These are phyloP conservation scores for Theileria annulata DNA, from an alignment of 169 alveolate genomes.

Conservation along the genomic window DNA sequence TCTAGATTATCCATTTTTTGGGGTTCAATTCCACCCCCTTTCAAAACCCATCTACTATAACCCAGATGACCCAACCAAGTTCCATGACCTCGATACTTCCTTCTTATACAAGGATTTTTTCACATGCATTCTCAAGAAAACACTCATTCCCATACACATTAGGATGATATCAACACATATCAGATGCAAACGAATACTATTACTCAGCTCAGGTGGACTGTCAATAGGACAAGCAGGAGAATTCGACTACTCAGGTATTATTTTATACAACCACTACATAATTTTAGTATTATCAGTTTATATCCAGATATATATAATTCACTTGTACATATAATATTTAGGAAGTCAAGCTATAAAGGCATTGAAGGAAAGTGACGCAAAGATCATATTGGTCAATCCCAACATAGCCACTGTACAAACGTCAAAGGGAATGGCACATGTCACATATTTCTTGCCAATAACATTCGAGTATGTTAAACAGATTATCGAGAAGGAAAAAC, in stretches of 20 bases:
- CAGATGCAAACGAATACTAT: conserved; percentile 68
- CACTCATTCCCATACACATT: conserved; percentile 72
- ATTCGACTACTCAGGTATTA: conserved; percentile 79
- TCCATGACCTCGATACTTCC: conserved; percentile 71
- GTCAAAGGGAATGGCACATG: conserved; percentile 78
- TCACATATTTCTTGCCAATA: conserved; percentile 85
- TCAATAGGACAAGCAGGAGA: conserved; percentile 91
- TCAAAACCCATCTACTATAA: not conserved
- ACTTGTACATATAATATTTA: not conserved
- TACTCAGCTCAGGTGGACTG: conserved; percentile 82
- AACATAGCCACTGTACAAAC: conserved; percentile 90
- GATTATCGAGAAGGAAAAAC: conserved; percentile 81
- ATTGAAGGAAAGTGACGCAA: conserved; percentile 81
- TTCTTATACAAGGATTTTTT: conserved; percentile 80
- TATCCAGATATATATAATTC: no score
- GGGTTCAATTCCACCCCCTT: conserved; percentile 86
- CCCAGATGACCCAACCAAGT: conserved; percentile 80
- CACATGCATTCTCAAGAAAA: conserved; percentile 56
- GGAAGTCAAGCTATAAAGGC: conserved; percentile 88
- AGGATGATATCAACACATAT: conserved; percentile 68
- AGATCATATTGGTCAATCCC: conserved; percentile 85
- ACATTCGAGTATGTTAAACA: conserved; percentile 82
- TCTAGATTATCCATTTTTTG: conserved; percentile 77
- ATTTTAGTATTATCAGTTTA: no score
- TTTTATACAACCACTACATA: no score